Evolutionary conservation across 345 rosid genomes (phyloP), one percentile per base, ranked within the genome.

Genomic region (Odontarrhena argentea): DNA sequence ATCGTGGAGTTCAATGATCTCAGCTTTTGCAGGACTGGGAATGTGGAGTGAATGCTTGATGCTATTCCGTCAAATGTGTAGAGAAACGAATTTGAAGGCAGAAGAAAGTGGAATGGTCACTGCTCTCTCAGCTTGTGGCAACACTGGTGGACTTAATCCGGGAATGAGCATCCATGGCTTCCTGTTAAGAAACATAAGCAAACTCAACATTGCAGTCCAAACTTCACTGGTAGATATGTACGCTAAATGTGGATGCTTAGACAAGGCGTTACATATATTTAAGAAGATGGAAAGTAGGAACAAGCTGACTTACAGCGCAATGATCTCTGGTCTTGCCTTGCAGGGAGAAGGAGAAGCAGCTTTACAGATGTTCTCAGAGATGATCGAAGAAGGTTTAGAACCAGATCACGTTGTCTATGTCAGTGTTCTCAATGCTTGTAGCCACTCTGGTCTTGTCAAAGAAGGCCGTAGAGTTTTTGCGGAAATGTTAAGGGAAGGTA

Each of bases 171-270:
- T 69, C 0, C 84, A 84, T 71, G 79, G 75, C 5, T 74, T 36
- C 57, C 68, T 81, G 68, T 10, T 79, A 40, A 79, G 85, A 68
- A 84, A 75, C 80, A 68, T 79, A 40, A 76, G 12, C 49, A 58
- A 77, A 61, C 80, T 77, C 70, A 84, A 81, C 67, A 55, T 68
- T 10, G 69, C 66, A 25, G 85, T 81, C 7, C 76, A 77, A 32
- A 81, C 87, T 56, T 77, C 83, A 4, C 68, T 84, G 32, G 58
- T 77, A 46, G 79, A 81, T 70, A 84, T 81, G 87, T 81, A 81
- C 34, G 76, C 37, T 8, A 84, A 77, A 50, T 77, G 87, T 12
- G 85, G 85, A 9, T 59, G 69, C 59, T 55, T 81, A 74, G 75
- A 74, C 30, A 81, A 81, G 48, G 82, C 77, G 2, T 59, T 63